Evolutionary conservation across 2,329 filamentous ascomycete species (phyloP).

Genomic region (Gnomoniopsis sp.): DNA sequence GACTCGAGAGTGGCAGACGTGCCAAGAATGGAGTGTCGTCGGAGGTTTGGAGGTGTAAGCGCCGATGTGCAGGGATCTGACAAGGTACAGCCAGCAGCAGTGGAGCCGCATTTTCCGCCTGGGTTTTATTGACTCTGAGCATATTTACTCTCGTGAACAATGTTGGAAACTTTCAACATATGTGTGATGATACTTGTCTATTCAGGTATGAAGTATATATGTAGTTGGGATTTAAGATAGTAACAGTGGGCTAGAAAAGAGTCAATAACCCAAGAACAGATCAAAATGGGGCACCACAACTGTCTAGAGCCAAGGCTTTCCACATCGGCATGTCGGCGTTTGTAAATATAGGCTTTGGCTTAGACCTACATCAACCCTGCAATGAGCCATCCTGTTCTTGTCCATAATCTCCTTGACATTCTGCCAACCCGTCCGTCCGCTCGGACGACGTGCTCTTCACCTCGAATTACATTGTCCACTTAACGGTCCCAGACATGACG

Average conservation of each 20-base stretch:
- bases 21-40: not conserved
- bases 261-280: too few relatives aligned
- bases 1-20: not conserved
- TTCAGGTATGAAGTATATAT: too few relatives aligned
- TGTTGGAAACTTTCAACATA: too few relatives aligned
- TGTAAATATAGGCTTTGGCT: not conserved
- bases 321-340: slow-evolving; percentile 8
- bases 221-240: too few relatives aligned
- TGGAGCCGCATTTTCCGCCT: not conserved
- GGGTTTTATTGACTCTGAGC: not conserved
- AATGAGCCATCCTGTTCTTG: too few relatives aligned
- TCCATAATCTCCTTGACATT: not conserved
- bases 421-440: not conserved
- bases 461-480: not conserved
- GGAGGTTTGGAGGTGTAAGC: not conserved
- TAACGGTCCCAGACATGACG: not conserved
- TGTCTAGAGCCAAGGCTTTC: not conserved
- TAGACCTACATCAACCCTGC: not conserved
- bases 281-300: not conserved
- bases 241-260: too few relatives aligned
- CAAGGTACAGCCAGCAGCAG: not conserved
- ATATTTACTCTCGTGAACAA: not conserved
- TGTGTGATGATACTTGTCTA: too few relatives aligned
- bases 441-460: not conserved
- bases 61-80: not conserved